phyloP scores from a whole-genome alignment of 352 stramenopile species.

The Phytophthora sansomeana region DNA sequence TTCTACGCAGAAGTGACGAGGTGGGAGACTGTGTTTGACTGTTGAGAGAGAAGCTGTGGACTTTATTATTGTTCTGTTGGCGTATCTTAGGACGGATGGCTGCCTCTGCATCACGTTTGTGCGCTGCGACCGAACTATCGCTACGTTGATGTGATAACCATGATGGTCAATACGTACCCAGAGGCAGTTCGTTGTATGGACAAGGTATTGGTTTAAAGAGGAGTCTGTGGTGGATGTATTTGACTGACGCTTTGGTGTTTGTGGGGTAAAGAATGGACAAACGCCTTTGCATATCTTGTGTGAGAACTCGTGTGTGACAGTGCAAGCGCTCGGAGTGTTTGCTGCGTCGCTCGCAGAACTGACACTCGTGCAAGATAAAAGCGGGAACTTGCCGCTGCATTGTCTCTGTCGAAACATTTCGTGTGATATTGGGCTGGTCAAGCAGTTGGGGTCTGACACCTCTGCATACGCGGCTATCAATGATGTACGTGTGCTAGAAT shows the following conservation, averaged over 20 bases:
- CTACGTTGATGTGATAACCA: slow-evolving; percentile 64
- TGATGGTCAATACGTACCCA: slow-evolving; percentile 49
- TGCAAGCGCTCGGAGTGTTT: slow-evolving; percentile 45
- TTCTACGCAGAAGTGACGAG: slow-evolving; percentile 40
- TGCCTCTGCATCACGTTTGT: slow-evolving; percentile 68
- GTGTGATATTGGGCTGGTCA: slow-evolving; percentile 56
- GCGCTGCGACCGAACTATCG: slow-evolving; percentile 53
- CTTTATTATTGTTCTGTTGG: not conserved
- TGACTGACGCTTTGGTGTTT: not conserved
- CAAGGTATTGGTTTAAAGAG: slow-evolving; percentile 34
- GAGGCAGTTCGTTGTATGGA: slow-evolving; percentile 50
- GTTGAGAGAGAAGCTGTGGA: not conserved
- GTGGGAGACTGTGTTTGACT: slow-evolving; percentile 15
- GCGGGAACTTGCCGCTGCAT: slow-evolving; percentile 58
- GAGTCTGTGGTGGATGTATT: not conserved
- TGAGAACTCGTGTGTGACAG: slow-evolving; percentile 53
- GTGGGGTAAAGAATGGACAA: slow-evolving; percentile 34
- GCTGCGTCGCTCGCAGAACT: slow-evolving; percentile 43
- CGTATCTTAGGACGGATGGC: slow-evolving; percentile 42
- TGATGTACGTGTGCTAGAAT: slow-evolving; percentile 27
- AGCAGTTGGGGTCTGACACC: slow-evolving; percentile 36
- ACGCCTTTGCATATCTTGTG: slow-evolving; percentile 68
- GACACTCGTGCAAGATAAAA: slow-evolving; percentile 50
- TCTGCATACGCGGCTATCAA: slow-evolving; percentile 52
- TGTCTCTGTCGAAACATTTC: slow-evolving; percentile 53